Evolutionary conservation across 2,329 filamentous ascomycete genomes (phyloP).

Genomic region (Xylariaceae sp.): DNA sequence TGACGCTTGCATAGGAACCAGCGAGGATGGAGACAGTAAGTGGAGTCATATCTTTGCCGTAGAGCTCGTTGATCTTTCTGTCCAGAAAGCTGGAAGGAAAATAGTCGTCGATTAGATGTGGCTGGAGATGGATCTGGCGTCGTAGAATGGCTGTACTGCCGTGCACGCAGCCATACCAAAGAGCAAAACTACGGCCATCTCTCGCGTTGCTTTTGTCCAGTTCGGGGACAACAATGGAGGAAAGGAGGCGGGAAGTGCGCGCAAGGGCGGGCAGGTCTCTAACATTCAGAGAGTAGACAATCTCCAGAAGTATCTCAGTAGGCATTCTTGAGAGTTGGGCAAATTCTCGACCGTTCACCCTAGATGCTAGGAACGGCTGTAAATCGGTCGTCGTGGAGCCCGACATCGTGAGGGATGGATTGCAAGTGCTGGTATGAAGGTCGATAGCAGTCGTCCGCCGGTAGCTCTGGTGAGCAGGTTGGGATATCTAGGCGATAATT

Average conservation of each 20-base stretch:
- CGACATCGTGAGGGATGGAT: too few species aligned
- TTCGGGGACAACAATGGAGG: neutral
- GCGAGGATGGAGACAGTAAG: constrained; percentile 2
- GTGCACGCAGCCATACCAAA: constrained; percentile 10
- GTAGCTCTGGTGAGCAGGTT: too few species aligned
- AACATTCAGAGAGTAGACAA: constrained; percentile 3
- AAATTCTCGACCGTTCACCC: neutral
- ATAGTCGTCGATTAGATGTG: constrained; percentile 1
- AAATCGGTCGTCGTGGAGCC: neutral
- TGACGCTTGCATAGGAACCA: neutral
- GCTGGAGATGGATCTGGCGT: constrained; percentile 2
- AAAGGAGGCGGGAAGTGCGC: constrained; percentile 2
- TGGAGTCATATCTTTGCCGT: constrained; percentile 5
- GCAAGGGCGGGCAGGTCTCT: constrained; percentile 11
- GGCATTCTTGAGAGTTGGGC: constrained; percentile 1
- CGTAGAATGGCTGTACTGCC: constrained; percentile 1
- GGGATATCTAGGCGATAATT: too few species aligned
- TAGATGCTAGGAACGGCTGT: neutral
- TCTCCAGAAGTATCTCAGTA: constrained; percentile 5
- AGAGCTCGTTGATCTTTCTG: neutral
- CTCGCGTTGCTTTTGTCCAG: neutral
- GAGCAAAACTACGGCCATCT: neutral
- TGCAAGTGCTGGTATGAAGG: too few species aligned
- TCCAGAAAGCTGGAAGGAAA: neutral
- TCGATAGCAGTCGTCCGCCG: too few species aligned